These are phyloP conservation scores for Manihot esculenta DNA, from an alignment of 441 rosid species.

Conservation along the genomic window DNA sequence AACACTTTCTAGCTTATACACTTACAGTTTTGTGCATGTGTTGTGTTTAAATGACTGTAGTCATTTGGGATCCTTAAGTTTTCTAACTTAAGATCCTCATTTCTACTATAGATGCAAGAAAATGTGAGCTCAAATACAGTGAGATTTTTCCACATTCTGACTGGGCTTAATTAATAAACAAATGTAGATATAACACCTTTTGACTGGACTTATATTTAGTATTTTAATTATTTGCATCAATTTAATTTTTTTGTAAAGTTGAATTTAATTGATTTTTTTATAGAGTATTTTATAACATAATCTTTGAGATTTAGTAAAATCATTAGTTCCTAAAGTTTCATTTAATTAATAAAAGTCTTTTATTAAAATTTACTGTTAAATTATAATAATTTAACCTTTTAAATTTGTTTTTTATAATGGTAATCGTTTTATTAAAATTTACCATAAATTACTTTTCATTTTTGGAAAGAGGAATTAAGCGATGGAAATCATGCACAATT, in stretches of 20 bases:
- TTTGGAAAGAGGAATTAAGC: too few species aligned
- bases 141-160: not conserved
- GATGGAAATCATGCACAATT: too few species aligned
- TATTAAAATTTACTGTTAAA: too few species aligned
- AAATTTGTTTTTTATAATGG: too few species aligned
- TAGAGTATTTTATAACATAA: not conserved
- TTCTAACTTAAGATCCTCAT: not conserved
- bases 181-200: not conserved
- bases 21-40: not conserved
- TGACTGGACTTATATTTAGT: not conserved
- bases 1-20: not conserved
- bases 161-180: not conserved
- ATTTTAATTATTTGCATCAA: not conserved
- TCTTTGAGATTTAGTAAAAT: too few species aligned
- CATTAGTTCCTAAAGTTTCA: too few species aligned
- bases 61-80: not conserved
- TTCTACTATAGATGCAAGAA: not conserved
- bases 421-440: too few species aligned
- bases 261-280: not conserved
- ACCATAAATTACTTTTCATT: too few species aligned
- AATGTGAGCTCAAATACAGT: not conserved
- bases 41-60: not conserved
- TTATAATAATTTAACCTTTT: too few species aligned
- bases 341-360: too few species aligned
- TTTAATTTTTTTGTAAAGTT: not conserved